Evolutionary conservation across 2,329 filamentous ascomycete genomes (phyloP).

Genomic region (Dothidotthia symphoricarpi): DNA sequence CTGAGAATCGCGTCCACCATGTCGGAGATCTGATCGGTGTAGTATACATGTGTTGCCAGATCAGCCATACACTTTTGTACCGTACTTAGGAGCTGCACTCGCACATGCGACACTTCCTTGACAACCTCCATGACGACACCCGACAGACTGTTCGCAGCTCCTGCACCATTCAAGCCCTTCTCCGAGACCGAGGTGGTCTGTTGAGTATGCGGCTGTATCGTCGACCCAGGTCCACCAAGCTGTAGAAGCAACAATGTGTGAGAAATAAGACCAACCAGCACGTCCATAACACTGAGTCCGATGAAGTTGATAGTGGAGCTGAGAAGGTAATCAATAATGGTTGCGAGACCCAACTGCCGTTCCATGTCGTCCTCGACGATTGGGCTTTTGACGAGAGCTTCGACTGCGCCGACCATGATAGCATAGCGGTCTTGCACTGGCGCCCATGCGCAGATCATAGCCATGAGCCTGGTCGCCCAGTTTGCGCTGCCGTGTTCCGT

Average conservation of each 20-base stretch:
- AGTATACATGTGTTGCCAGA: constrained; percentile 92
- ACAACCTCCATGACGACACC: constrained; percentile 43
- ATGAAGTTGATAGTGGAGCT: constrained; percentile 91
- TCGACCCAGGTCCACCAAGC: constrained; percentile 50
- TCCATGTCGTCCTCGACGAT: constrained; percentile 69
- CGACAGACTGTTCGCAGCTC: constrained; percentile 18
- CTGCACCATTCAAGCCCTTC: constrained; percentile 18
- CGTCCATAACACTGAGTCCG: constrained; percentile 93
- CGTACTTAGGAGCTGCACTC: constrained; percentile 64
- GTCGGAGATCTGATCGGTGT: constrained; percentile 91
- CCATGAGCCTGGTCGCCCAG: constrained; percentile 82
- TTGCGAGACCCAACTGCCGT: constrained; percentile 71
- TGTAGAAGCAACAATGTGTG: constrained; percentile 78
- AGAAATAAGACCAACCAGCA: constrained; percentile 78
- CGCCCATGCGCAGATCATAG: constrained; percentile 78
- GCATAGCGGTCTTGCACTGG: constrained; percentile 93
- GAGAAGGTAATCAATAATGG: constrained; percentile 77
- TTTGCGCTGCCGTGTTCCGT: constrained; percentile 54
- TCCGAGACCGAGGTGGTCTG: constrained; percentile 32
- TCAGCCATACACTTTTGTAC: constrained; percentile 85
- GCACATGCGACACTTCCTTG: constrained; percentile 51
- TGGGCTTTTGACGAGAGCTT: constrained; percentile 67
- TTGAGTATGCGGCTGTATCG: constrained; percentile 41
- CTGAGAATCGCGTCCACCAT: constrained; percentile 82
- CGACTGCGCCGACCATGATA: constrained; percentile 79